Percentiles rank a stretch among this genome's conserved stretches.
Conservation (phyloP, 192 early-diverging fungal species). For the Funneliformis geosporum region DNA sequence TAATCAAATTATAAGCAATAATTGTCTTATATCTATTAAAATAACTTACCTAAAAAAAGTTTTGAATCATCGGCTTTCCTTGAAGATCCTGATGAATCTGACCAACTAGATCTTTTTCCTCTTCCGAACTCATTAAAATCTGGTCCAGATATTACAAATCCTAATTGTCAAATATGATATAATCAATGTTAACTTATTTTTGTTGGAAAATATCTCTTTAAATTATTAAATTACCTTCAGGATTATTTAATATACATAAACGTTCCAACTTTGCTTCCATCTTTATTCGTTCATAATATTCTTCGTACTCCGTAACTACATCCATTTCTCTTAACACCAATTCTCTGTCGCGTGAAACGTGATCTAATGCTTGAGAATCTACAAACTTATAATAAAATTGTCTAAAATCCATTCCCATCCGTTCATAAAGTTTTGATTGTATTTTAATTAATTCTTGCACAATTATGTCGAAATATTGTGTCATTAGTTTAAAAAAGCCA, state of each 20-base stretch:
- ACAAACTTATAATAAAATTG: conserved; percentile 41
- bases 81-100: conserved; percentile 10
- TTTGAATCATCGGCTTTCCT: neutral
- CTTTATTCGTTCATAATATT: conserved; percentile 21
- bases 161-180: neutral
- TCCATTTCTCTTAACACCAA: conserved; percentile 35
- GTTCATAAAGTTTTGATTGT: conserved; percentile 53
- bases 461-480: conserved; percentile 63
- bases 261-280: conserved; percentile 33
- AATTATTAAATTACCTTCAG: neutral
- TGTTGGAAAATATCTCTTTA: neutral
- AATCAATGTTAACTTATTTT: neutral
- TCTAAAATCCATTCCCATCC: conserved; percentile 46
- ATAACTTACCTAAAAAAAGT: neutral
- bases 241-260: conserved; percentile 10
- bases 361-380: conserved; percentile 33
- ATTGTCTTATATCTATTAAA: neutral
- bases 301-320: conserved; percentile 39
- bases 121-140: neutral
- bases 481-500: conserved; percentile 55
- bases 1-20: neutral
- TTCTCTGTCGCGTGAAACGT: conserved; percentile 34
- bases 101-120: neutral
- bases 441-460: conserved; percentile 56
- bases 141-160: neutral